Percentiles rank a stretch among this genome's conserved stretches.
phyloP scores from a whole-genome alignment of 75 land plant genomes.

The Cupressus sempervirens region DNA sequence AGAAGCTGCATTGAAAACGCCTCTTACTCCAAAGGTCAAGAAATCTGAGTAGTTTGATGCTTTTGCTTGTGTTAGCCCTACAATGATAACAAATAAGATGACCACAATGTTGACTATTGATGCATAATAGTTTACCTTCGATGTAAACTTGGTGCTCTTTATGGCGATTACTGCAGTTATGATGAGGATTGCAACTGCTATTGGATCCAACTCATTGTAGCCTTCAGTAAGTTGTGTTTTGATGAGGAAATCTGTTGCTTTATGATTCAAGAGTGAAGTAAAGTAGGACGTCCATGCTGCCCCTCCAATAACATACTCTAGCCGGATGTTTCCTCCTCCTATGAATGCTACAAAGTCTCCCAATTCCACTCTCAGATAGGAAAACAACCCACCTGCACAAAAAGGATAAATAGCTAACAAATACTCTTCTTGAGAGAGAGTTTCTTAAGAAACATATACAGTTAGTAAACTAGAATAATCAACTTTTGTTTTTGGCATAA shows the following conservation, averaged over 20 bases:
- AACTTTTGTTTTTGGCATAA: too few relatives aligned
- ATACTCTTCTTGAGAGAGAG: too few relatives aligned
- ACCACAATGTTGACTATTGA: slow-evolving; percentile 54
- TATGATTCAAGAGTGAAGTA: slow-evolving; percentile 52
- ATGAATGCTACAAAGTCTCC: slow-evolving; percentile 85
- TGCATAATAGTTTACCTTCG: slow-evolving; percentile 68
- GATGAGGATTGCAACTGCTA: slow-evolving; percentile 54
- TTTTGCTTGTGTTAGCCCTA: slow-evolving; percentile 74
- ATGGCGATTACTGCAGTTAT: slow-evolving; percentile 35
- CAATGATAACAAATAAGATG: slow-evolving; percentile 62
- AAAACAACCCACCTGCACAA: slow-evolving; percentile 37
- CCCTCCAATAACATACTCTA: slow-evolving; percentile 58
- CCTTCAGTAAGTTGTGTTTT: slow-evolving; percentile 22
- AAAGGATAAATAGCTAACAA: not conserved
- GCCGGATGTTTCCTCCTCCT: slow-evolving; percentile 74
- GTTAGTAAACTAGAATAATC: too few relatives aligned
- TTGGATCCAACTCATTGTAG: slow-evolving; percentile 64
- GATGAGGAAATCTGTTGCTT: slow-evolving; percentile 56
- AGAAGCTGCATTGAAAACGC: slow-evolving; percentile 57
- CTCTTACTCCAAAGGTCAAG: slow-evolving; percentile 58
- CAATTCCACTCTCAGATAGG: slow-evolving; percentile 33
- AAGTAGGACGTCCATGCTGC: slow-evolving; percentile 90
- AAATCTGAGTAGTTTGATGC: slow-evolving; percentile 38
- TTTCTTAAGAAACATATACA: too few relatives aligned
- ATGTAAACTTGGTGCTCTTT: slow-evolving; percentile 58